A percentile compares a stretch with the other conserved stretches of the same genome.
Evolutionary conservation across 495 filamentous ascomycete genomes (phyloP).

Genomic region (Penicillium simplicissimum): DNA sequence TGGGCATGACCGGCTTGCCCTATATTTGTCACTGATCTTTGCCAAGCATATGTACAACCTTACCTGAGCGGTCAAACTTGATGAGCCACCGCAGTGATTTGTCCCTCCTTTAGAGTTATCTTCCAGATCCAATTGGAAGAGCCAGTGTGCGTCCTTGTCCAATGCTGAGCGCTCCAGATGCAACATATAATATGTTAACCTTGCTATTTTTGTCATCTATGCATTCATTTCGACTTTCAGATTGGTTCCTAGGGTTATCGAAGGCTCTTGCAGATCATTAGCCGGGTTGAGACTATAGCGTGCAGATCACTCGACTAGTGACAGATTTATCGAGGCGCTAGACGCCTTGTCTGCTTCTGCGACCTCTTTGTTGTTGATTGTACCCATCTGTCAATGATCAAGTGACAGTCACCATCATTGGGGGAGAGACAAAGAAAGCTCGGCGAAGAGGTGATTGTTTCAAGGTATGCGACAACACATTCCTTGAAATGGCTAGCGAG

Average conservation of each 20-base stretch:
- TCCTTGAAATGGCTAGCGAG: conserved; percentile 1
- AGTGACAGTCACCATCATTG: background rate
- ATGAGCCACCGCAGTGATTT: background rate
- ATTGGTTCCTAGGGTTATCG: background rate
- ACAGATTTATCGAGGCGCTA: background rate
- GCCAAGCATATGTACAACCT: background rate
- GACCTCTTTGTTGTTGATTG: background rate
- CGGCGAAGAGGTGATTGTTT: background rate
- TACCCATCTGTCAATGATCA: background rate
- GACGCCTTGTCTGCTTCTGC: background rate
- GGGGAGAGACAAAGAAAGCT: background rate
- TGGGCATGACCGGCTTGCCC: background rate
- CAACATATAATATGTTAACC: background rate
- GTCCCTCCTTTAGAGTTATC: background rate
- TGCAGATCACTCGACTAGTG: conserved; percentile 4
- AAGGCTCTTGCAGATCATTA: background rate
- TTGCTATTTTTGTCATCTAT: background rate
- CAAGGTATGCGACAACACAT: conserved; percentile 1
- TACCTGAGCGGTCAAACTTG: background rate
- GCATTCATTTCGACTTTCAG: background rate
- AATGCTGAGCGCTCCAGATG: background rate
- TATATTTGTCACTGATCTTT: background rate
- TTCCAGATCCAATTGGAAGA: background rate
- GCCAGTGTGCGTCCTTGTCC: no score
- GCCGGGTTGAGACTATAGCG: background rate